A percentile compares a stretch with the other conserved stretches of the same genome.
Conservation (phyloP, 2,329 filamentous ascomycete genomes). For the Paramyrothecium roridum region DNA sequence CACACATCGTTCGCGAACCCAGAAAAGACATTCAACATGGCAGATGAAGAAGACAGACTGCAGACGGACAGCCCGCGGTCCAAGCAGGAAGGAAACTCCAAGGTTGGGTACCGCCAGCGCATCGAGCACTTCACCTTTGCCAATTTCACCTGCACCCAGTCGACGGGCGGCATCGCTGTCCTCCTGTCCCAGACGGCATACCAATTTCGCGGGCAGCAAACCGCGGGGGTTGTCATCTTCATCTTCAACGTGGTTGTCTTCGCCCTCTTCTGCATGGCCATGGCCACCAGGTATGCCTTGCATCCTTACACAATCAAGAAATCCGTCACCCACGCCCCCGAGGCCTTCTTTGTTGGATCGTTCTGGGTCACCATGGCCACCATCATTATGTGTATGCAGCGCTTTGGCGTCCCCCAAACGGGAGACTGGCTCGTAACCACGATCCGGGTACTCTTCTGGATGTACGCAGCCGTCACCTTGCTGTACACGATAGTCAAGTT, state of each 20-base stretch:
- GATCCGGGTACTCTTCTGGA: slow-evolving; percentile 48
- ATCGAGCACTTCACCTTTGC: slow-evolving; percentile 23
- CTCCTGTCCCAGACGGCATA: slow-evolving; percentile 33
- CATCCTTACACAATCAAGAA: slow-evolving; percentile 55
- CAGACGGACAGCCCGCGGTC: neutral
- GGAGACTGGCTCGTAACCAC: slow-evolving; percentile 46
- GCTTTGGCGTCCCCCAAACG: slow-evolving; percentile 52
- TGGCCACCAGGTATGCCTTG: slow-evolving; percentile 54
- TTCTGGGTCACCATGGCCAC: slow-evolving; percentile 62
- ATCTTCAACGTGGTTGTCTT: slow-evolving; percentile 49
- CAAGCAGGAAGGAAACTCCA: neutral
- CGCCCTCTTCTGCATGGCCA: slow-evolving; percentile 45
- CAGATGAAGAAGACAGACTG: neutral
- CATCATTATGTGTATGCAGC: slow-evolving; percentile 60
- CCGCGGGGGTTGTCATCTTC: slow-evolving; percentile 45
- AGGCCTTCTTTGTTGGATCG: slow-evolving; percentile 62
- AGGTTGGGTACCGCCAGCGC: slow-evolving; percentile 14
- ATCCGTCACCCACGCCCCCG: slow-evolving; percentile 40
- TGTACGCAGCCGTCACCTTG: slow-evolving; percentile 38
- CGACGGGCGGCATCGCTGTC: slow-evolving; percentile 26
- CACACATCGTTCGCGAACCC: too few species aligned
- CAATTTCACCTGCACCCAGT: slow-evolving; percentile 30
- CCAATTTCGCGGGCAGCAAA: slow-evolving; percentile 41
- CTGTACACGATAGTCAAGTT: slow-evolving; percentile 19
- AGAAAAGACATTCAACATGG: neutral